Evolutionary conservation across 257 asterid species (phyloP).

Genomic region (Gardenia jasminoides): DNA sequence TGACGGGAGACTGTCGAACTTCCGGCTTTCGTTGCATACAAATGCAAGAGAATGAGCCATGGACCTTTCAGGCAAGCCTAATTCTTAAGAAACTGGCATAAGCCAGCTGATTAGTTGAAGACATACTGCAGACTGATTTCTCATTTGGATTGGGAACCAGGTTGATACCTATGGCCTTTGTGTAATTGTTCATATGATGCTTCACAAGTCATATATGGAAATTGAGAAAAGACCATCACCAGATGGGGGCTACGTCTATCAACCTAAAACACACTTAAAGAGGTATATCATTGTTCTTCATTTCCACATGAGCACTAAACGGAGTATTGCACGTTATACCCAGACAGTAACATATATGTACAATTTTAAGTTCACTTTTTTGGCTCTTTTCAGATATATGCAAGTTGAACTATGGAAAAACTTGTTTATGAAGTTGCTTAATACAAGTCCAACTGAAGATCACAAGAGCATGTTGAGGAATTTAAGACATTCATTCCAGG

Average conservation of each 20-base stretch:
- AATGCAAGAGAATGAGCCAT: conserved; percentile 89
- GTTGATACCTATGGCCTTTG: conserved; percentile 85
- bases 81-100: neutral
- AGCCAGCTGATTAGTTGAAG: conserved; percentile 10
- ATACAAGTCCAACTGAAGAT: conserved; percentile 54
- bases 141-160: conserved; percentile 33
- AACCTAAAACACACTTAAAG: conserved; percentile 68
- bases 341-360: neutral
- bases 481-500: conserved; percentile 71
- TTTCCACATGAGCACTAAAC: neutral
- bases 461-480: conserved; percentile 47
- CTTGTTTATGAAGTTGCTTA: conserved; percentile 64
- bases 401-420: conserved; percentile 72
- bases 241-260: conserved; percentile 54
- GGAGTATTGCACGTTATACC: neutral
- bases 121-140: conserved; percentile 1
- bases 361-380: neutral
- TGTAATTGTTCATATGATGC: conserved; percentile 83
- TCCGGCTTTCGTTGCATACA: conserved; percentile 92
- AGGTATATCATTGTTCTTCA: conserved; percentile 38
- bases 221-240: conserved; percentile 49
- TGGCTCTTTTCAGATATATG: conserved; percentile 60
- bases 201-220: conserved; percentile 82
- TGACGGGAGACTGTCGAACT: conserved; percentile 84
- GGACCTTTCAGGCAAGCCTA: conserved; percentile 77